Evolutionary conservation across 1,284 basidiomycete genomes (phyloP).

Genomic region (Schizophyllum amplum): DNA sequence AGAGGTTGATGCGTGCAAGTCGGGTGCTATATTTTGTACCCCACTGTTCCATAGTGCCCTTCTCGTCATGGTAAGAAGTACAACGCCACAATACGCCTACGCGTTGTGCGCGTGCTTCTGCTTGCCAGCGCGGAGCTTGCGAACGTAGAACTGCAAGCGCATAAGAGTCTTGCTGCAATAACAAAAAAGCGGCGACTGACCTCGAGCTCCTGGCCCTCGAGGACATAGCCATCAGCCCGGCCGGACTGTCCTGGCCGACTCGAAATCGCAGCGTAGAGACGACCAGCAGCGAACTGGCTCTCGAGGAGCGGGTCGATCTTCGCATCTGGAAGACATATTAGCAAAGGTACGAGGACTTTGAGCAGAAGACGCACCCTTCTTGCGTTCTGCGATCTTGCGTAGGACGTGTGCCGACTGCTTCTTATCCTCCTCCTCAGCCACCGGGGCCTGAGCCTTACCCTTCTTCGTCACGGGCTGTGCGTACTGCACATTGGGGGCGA

Average conservation of each 20-base stretch:
- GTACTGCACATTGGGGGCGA: slow-evolving; percentile 46
- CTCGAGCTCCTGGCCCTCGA: slow-evolving; percentile 96
- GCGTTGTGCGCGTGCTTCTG: slow-evolving; percentile 77
- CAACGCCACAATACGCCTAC: slow-evolving; percentile 18
- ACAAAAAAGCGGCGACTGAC: slow-evolving; percentile 31
- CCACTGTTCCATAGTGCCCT: no score
- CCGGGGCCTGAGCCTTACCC: slow-evolving; percentile 54
- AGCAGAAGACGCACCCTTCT: slow-evolving; percentile 54
- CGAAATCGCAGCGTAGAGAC: slow-evolving; percentile 83
- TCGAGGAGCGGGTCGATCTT: slow-evolving; percentile 88
- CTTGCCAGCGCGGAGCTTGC: slow-evolving; percentile 88
- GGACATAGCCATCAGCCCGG: slow-evolving; percentile 89
- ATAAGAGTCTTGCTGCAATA: slow-evolving; percentile 8
- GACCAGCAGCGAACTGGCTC: slow-evolving; percentile 79
- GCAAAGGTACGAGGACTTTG: slow-evolving; percentile 1
- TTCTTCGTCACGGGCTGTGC: slow-evolving; percentile 86
- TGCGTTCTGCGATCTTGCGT: slow-evolving; percentile 80
- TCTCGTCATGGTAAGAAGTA: no score
- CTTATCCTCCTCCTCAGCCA: slow-evolving; percentile 48
- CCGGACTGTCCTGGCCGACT: slow-evolving; percentile 93
- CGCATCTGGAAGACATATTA: slow-evolving; percentile 43
- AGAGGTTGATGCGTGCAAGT: no score
- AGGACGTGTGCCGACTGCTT: slow-evolving; percentile 88
- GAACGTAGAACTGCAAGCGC: slow-evolving; percentile 73
- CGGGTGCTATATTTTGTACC: no score